Conservation (phyloP, 225 moss, liverwort and hornwort species). For the Physcomitrellopsis africana region DNA sequence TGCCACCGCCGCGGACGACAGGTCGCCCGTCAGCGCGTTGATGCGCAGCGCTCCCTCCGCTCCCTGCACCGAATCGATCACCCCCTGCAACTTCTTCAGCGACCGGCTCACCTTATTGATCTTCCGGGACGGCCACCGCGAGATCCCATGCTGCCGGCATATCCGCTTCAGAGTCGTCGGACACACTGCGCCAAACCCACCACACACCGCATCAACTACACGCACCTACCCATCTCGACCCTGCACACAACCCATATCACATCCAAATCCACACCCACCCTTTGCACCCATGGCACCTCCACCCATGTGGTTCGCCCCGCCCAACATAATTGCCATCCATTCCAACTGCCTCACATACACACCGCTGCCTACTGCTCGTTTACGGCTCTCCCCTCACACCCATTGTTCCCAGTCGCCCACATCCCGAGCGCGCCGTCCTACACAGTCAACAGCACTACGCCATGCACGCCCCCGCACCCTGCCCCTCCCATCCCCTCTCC, state of each 20-base stretch:
- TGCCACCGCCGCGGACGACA: constrained; percentile 87
- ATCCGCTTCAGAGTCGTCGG: constrained; percentile 96
- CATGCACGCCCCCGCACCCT: neutral
- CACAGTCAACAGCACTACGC: neutral
- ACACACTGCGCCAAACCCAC: constrained; percentile 68
- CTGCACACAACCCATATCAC: no score
- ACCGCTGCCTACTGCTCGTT: no score
- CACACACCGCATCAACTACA: neutral
- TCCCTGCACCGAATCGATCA: constrained; percentile 96
- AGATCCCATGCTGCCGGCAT: constrained; percentile 97
- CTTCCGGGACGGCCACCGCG: constrained; percentile 97
- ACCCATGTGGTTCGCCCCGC: no score
- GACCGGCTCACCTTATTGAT: constrained; percentile 99
- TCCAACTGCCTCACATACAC: no score
- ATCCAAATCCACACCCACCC: no score
- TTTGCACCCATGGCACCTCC: no score
- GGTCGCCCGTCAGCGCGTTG: constrained; percentile 77
- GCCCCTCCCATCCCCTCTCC: neutral
- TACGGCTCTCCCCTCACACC: no score
- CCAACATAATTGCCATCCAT: no score
- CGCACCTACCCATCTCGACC: neutral
- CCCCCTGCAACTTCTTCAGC: constrained; percentile 93
- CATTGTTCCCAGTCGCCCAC: no score
- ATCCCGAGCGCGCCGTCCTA: neutral
- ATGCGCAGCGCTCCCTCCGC: constrained; percentile 93